Evolutionary conservation across 129 eudicot genomes (phyloP).

Genomic region (Flaveria sonorensis): DNA sequence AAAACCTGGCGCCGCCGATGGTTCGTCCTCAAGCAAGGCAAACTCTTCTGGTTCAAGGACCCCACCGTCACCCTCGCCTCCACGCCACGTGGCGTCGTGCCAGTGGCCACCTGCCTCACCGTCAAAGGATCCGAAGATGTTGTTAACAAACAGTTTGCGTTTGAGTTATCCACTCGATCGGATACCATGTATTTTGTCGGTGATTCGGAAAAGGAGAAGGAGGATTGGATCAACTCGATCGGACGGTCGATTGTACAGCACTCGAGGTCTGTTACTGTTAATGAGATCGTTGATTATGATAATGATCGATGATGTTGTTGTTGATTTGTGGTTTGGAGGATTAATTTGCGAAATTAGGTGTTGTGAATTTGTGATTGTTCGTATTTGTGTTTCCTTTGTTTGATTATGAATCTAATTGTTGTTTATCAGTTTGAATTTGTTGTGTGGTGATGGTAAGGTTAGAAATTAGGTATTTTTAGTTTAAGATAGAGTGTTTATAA

Average conservation of each 20-base stretch:
- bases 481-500: not conserved
- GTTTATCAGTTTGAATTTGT: constrained; percentile 25
- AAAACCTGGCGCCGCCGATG: constrained; percentile 99
- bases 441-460: not conserved
- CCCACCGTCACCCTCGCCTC: constrained; percentile 68
- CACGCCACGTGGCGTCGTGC: constrained; percentile 86
- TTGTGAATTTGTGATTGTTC: too few species aligned
- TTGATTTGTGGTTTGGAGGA: constrained; percentile 3
- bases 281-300: constrained; percentile 76
- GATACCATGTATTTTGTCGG: constrained; percentile 95
- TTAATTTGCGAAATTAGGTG: constrained; percentile 4
- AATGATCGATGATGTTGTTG: constrained; percentile 31
- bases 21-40: constrained; percentile 88
- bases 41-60: constrained; percentile 97
- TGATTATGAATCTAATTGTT: constrained; percentile 15
- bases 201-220: constrained; percentile 92
- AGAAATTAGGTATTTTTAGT: constrained; percentile 16
- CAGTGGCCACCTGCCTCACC: constrained; percentile 74
- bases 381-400: constrained; percentile 22
- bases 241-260: constrained; percentile 92
- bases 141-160: constrained; percentile 68
- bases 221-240: constrained; percentile 94
- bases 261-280: constrained; percentile 75
- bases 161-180: constrained; percentile 70
- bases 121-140: constrained; percentile 98